phyloP scores from a whole-genome alignment of 2,329 filamentous ascomycete species.

The Botrytis paeoniae region DNA sequence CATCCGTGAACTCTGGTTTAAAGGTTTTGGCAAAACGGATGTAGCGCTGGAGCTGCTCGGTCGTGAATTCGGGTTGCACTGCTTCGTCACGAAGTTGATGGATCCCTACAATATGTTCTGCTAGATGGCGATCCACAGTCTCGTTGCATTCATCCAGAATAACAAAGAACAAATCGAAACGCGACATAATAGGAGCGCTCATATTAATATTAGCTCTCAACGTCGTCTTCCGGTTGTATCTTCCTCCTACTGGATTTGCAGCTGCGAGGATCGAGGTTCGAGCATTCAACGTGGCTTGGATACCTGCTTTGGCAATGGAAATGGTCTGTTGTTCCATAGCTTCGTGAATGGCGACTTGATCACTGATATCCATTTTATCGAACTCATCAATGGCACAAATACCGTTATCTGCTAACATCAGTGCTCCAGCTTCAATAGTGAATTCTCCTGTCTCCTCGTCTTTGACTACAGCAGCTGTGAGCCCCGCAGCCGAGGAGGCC shows the following conservation, averaged over 20 bases:
- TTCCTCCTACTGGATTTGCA: constrained; percentile 90
- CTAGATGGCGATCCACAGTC: constrained; percentile 81
- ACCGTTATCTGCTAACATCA: constrained; percentile 96
- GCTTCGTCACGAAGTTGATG: constrained; percentile 92
- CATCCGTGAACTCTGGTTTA: constrained; percentile 84
- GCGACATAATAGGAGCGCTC: constrained; percentile 98
- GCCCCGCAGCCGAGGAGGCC: constrained; percentile 92
- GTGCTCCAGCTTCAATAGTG: constrained; percentile 94
- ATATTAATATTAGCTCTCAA: constrained; percentile 96
- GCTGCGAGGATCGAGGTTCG: constrained; percentile 93
- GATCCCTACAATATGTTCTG: constrained; percentile 90
- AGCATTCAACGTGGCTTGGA: constrained; percentile 95
- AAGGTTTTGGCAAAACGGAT: constrained; percentile 96
- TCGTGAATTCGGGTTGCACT: constrained; percentile 89
- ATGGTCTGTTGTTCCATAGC: constrained; percentile 99
- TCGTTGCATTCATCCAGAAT: constrained; percentile 97
- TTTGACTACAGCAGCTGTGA: constrained; percentile 95
- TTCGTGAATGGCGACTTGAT: constrained; percentile 99
- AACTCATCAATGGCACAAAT: constrained; percentile 99
- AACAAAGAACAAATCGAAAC: constrained; percentile 98
- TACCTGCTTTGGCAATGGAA: constrained; percentile 96
- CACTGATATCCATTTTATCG: constrained; percentile 97
- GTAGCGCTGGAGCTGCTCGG: constrained; percentile 93
- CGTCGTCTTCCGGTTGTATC: constrained; percentile 96
- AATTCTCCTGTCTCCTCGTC: constrained; percentile 98